phyloP scores from a whole-genome alignment of 495 filamentous ascomycete genomes.

The Sordaria brevicollis region DNA sequence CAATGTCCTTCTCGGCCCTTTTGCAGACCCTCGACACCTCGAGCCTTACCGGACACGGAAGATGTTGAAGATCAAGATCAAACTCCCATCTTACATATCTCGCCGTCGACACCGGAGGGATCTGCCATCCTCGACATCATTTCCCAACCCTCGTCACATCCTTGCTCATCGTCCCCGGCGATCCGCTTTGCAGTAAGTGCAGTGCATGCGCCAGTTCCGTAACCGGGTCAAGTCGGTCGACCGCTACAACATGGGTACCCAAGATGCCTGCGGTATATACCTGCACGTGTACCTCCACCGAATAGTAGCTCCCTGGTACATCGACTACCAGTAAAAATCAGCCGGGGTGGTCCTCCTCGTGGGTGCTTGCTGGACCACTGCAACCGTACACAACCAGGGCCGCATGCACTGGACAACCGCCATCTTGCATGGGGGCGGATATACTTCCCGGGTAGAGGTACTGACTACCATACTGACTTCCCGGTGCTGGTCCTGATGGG shows the following conservation, averaged over 20 bases:
- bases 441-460: background rate
- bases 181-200: background rate
- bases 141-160: background rate
- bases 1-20: background rate
- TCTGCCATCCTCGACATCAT: background rate
- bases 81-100: background rate
- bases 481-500: background rate
- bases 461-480: background rate
- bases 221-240: background rate
- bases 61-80: background rate
- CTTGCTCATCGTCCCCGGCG: background rate
- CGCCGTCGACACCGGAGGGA: background rate
- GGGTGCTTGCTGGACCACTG: background rate
- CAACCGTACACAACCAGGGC: background rate
- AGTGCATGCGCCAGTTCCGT: background rate
- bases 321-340: background rate
- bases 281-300: background rate
- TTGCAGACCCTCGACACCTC: background rate
- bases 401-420: background rate
- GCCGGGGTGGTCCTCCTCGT: background rate
- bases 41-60: background rate
- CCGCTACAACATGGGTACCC: background rate
- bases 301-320: background rate
- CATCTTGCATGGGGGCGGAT: background rate
- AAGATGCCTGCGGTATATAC: background rate